Evolutionary conservation across 805 yeast species (phyloP).

Genomic region (Tetrapisispora fleetii): DNA sequence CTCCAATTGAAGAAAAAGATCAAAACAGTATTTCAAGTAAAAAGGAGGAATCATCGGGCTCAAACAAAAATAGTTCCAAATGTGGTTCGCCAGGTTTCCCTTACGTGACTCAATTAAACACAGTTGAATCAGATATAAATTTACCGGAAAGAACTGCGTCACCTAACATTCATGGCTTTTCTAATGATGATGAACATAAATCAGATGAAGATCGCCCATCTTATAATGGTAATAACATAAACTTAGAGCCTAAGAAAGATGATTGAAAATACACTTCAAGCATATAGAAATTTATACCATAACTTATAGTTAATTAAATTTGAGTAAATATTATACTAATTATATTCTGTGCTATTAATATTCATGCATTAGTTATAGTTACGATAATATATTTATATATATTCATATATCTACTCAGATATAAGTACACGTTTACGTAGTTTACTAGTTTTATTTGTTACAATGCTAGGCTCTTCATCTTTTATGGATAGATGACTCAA

Average conservation of each 20-base stretch:
- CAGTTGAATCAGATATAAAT: slow-evolving; percentile 13
- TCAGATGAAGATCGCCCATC: slow-evolving; percentile 34
- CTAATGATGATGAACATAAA: slow-evolving; percentile 20
- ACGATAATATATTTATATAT: too few relatives aligned
- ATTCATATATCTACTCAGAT: slow-evolving; percentile 1
- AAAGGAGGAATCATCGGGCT: background rate
- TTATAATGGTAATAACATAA: slow-evolving; percentile 48
- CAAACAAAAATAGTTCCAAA: background rate
- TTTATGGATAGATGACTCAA: slow-evolving; percentile 18
- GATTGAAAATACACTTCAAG: slow-evolving; percentile 19
- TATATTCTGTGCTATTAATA: too few relatives aligned
- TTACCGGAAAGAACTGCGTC: slow-evolving; percentile 23
- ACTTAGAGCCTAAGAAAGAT: slow-evolving; percentile 37
- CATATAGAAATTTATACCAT: too few relatives aligned
- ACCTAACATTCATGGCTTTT: slow-evolving; percentile 25
- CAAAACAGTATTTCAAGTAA: background rate
- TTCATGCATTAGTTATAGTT: too few relatives aligned
- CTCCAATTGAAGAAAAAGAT: background rate
- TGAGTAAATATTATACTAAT: background rate
- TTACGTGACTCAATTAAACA: slow-evolving; percentile 5
- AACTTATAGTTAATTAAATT: too few relatives aligned
- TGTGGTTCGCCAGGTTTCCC: slow-evolving; percentile 5
- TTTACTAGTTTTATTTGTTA: background rate
- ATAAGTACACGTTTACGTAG: background rate
- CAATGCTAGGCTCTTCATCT: background rate